Percentiles rank a stretch among this genome's conserved stretches.
These are phyloP conservation scores for Leccinum incarnatum DNA, from an alignment of 768 basidiomycete genomes.

Conservation along the genomic window DNA sequence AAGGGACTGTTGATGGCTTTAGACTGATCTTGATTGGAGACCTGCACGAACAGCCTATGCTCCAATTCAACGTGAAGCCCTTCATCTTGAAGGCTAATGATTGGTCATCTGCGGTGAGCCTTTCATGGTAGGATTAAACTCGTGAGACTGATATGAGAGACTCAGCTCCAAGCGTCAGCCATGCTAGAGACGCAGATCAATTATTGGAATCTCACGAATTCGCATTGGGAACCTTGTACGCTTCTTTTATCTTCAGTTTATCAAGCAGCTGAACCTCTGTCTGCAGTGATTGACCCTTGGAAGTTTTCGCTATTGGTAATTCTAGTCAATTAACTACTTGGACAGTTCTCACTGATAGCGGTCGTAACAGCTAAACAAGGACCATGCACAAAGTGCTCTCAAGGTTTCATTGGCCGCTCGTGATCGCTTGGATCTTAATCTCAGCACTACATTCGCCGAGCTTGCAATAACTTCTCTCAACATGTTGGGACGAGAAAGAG, in stretches of 20 bases:
- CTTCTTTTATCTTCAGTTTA: background rate
- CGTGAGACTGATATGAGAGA: conserved; percentile 1
- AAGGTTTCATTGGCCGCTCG: conserved; percentile 65
- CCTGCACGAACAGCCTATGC: conserved; percentile 89
- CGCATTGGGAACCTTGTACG: conserved; percentile 95
- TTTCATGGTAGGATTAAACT: background rate
- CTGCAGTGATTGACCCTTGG: conserved; percentile 92
- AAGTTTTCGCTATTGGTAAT: conserved; percentile 71
- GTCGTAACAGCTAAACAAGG: conserved; percentile 51
- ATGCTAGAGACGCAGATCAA: conserved; percentile 80
- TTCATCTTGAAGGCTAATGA: conserved; percentile 83
- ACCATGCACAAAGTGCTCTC: conserved; percentile 48
- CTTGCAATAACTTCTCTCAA: conserved; percentile 71
- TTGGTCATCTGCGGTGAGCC: conserved; percentile 85
- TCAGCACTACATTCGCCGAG: conserved; percentile 89
- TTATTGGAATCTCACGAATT: conserved; percentile 97
- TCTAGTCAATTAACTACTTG: background rate
- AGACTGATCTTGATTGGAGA: conserved; percentile 93
- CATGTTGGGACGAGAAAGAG: conserved; percentile 73
- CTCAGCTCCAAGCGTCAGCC: conserved; percentile 79
- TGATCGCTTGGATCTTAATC: conserved; percentile 85
- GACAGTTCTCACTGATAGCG: conserved; percentile 11
- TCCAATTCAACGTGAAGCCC: conserved; percentile 84
- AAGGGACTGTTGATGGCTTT: conserved; percentile 86
- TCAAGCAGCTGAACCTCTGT: conserved; percentile 10